Conservation (phyloP, 2,329 filamentous ascomycete species). For the Lasiodiplodia gonubiensis region DNA sequence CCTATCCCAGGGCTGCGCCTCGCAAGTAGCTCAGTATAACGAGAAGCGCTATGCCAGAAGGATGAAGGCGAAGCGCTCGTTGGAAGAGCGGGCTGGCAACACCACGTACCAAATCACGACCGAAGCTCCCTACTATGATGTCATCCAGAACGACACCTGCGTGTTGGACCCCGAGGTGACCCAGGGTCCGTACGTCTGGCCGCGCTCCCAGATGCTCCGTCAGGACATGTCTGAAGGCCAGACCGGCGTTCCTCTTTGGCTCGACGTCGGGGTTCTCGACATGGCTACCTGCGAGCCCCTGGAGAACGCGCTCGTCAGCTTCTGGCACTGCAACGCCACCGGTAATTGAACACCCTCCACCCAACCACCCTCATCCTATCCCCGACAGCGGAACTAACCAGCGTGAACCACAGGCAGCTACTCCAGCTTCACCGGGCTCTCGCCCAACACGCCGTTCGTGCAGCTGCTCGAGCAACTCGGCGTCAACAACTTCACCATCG, state of each 20-base stretch:
- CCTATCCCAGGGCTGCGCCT: not conserved
- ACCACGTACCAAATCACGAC: constrained; percentile 29
- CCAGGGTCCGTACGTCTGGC: constrained; percentile 38
- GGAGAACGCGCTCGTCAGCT: constrained; percentile 42
- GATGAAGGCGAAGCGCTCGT: constrained; percentile 25
- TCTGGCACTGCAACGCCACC: constrained; percentile 42
- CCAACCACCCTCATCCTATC: not conserved
- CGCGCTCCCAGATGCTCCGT: constrained; percentile 33
- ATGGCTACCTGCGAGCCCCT: constrained; percentile 51
- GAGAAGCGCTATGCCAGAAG: constrained; percentile 4
- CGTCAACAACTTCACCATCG: constrained; percentile 32
- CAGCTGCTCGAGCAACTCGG: constrained; percentile 39
- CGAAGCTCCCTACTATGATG: constrained; percentile 29
- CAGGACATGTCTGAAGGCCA: constrained; percentile 46
- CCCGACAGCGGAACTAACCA: not conserved
- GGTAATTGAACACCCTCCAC: no score
- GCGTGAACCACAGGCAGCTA: constrained; percentile 32
- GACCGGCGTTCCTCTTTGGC: constrained; percentile 45
- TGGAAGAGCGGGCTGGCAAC: not conserved
- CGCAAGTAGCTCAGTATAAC: constrained; percentile 3
- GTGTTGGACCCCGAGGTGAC: constrained; percentile 38
- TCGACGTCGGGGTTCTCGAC: constrained; percentile 51
- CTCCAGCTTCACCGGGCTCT: constrained; percentile 38
- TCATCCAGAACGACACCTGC: constrained; percentile 32
- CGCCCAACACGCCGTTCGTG: constrained; percentile 17